Percentiles rank a stretch among this genome's conserved stretches.
phyloP scores from a whole-genome alignment of 129 eudicot genomes.

The Silybum marianum region DNA sequence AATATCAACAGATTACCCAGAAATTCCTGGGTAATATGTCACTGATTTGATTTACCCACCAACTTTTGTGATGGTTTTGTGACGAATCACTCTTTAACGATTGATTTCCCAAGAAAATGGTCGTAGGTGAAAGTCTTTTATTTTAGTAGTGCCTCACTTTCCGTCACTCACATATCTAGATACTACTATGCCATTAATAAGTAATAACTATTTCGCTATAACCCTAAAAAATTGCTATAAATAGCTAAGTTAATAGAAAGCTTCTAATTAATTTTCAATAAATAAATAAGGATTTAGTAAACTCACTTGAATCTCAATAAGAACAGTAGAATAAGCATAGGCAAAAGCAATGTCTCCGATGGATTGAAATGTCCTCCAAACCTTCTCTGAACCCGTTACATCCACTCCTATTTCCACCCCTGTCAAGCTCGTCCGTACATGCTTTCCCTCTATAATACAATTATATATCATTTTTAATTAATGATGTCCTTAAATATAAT shows the following conservation, averaged over 20 bases:
- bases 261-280: background rate
- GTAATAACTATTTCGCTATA: background rate
- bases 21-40: no score
- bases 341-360: constrained; percentile 91
- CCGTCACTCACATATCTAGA: no score
- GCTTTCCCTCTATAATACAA: constrained; percentile 39
- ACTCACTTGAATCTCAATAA: constrained; percentile 89
- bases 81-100: no score
- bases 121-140: no score
- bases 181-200: no score
- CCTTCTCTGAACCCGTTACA: constrained; percentile 54
- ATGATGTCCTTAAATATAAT: background rate
- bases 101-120: no score
- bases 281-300: background rate
- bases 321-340: constrained; percentile 76
- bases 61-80: no score
- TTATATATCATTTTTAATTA: background rate
- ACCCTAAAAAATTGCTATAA: background rate
- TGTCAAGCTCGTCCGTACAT: constrained; percentile 51
- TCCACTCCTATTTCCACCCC: constrained; percentile 66
- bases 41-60: no score
- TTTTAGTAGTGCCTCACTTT: no score
- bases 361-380: constrained; percentile 88
- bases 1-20: no score
- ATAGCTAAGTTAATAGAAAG: background rate